A percentile compares a stretch with the other conserved stretches of the same genome.
Conservation (phyloP, 208 protist genomes). For the Wallacemonas sp. region DNA sequence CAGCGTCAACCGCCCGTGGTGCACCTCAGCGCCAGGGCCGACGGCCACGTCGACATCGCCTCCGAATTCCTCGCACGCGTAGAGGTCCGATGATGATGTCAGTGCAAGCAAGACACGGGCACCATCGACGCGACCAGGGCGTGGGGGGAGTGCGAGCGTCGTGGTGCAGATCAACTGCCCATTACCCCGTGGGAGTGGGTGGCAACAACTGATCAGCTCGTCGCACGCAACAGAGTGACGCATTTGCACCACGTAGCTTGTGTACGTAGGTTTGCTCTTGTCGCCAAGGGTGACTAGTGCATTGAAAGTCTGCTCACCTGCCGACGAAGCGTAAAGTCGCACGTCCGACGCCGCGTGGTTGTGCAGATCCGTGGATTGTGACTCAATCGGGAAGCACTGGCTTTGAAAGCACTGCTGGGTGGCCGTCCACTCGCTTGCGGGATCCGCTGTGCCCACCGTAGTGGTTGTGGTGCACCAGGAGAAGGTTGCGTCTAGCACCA, state of each 20-base stretch:
- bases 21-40: background rate
- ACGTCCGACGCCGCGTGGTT: background rate
- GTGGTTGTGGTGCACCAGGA: too few relatives aligned
- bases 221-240: background rate
- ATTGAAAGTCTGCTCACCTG: background rate
- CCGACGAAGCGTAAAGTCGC: background rate
- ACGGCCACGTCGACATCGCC: constrained; percentile 8
- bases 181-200: background rate
- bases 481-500: constrained; percentile 33
- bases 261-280: too few relatives aligned
- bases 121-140: background rate
- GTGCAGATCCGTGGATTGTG: background rate
- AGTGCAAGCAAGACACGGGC: constrained; percentile 30
- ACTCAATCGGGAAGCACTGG: constrained; percentile 4
- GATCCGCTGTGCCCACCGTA: background rate
- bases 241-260: constrained; percentile 14
- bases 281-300: background rate
- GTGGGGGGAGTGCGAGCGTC: background rate
- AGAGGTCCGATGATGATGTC: constrained; percentile 28
- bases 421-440: background rate
- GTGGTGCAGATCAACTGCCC: background rate
- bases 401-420: constrained; percentile 27
- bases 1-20: background rate
- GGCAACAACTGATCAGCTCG: constrained; percentile 8
- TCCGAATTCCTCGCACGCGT: constrained; percentile 43